A percentile compares a stretch with the other conserved stretches of the same genome.
phyloP scores from a whole-genome alignment of 345 rosid genomes.

The Jatropha curcas region DNA sequence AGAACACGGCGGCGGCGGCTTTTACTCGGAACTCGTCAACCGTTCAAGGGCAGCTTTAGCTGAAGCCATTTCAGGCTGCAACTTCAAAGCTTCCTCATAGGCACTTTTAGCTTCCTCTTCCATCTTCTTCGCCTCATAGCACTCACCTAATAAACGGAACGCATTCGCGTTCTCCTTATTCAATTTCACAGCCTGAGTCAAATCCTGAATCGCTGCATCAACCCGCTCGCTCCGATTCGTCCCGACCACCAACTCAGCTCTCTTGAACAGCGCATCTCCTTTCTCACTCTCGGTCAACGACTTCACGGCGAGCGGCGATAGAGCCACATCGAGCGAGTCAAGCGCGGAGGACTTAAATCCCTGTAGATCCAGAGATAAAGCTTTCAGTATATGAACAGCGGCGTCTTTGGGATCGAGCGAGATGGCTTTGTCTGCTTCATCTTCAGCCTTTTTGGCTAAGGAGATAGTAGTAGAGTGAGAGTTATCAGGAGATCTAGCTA shows the following conservation, averaged over 20 bases:
- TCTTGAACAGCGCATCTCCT: slow-evolving; percentile 59
- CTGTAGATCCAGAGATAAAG: slow-evolving; percentile 60
- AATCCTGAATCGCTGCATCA: slow-evolving; percentile 50
- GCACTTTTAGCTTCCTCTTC: slow-evolving; percentile 45
- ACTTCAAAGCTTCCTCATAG: slow-evolving; percentile 45
- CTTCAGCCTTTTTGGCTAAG: slow-evolving; percentile 55
- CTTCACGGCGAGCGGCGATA: slow-evolving; percentile 50
- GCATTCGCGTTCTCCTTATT: slow-evolving; percentile 36
- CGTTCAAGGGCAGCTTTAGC: slow-evolving; percentile 47
- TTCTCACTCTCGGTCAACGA: slow-evolving; percentile 46
- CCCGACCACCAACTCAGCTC: slow-evolving; percentile 56
- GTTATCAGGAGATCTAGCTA: slow-evolving; percentile 52
- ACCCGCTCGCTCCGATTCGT: slow-evolving; percentile 35
- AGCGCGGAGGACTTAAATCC: slow-evolving; percentile 65
- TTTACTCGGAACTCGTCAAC: no score
- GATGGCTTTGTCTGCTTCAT: slow-evolving; percentile 55
- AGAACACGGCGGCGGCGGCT: no score
- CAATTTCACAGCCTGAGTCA: slow-evolving; percentile 43
- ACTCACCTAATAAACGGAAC: slow-evolving; percentile 50
- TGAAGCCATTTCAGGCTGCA: slow-evolving; percentile 31
- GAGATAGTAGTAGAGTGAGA: slow-evolving; percentile 43
- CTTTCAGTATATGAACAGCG: slow-evolving; percentile 60
- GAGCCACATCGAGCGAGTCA: slow-evolving; percentile 57
- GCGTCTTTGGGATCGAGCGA: slow-evolving; percentile 58
- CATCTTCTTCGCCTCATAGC: slow-evolving; percentile 56